These are phyloP conservation scores for Cladosporium oxysporum DNA, from an alignment of 2,329 filamentous ascomycete species.

Conservation along the genomic window DNA sequence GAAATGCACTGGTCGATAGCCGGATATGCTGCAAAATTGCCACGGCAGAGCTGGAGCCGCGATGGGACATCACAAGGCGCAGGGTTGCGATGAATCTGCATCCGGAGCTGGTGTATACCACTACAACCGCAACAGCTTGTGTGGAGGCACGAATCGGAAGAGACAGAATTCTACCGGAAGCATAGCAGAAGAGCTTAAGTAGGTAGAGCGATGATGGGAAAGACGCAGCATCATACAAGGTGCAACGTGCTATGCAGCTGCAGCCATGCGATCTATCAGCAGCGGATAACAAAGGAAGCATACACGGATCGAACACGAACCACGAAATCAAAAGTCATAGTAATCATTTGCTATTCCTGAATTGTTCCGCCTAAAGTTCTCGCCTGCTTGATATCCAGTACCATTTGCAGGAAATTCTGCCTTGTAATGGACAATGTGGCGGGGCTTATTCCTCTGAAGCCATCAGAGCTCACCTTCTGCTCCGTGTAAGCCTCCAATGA, in stretches of 20 bases:
- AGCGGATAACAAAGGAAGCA: background rate
- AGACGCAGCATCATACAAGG: background rate
- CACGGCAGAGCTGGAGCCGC: background rate
- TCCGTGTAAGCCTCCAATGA: background rate
- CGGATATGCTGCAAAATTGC: background rate
- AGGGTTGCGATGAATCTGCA: background rate
- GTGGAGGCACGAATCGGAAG: background rate
- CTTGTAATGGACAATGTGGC: background rate
- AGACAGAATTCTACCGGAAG: background rate
- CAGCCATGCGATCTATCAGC: background rate
- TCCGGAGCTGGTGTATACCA: background rate
- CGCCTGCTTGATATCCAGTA: background rate
- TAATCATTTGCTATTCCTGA: background rate
- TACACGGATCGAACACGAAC: background rate
- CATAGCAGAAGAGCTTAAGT: background rate
- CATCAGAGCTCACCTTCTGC: background rate
- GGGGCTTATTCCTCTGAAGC: too few relatives aligned
- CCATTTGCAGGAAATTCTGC: background rate
- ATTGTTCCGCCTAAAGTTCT: background rate
- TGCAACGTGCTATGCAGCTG: background rate
- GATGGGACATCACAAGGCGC: background rate
- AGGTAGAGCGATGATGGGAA: background rate
- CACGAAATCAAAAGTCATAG: background rate
- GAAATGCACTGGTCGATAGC: background rate
- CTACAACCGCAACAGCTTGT: background rate